Evolutionary conservation across 2,329 filamentous ascomycete species (phyloP).

Genomic region (Ascochyta rabiei): DNA sequence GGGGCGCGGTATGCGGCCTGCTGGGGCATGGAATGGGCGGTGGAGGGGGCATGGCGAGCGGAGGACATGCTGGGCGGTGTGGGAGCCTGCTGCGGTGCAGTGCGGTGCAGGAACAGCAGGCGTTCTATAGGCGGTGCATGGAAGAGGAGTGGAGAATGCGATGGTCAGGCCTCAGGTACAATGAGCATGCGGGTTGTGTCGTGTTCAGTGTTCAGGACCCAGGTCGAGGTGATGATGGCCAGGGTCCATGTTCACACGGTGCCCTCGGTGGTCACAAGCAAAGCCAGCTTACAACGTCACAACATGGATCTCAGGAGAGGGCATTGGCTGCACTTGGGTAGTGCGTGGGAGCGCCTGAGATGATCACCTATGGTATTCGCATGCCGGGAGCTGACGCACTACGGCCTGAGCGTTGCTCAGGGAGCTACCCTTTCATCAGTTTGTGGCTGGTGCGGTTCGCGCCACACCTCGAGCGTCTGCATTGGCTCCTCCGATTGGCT

Average conservation of each 20-base stretch:
- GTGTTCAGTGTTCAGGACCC: constrained; percentile 36
- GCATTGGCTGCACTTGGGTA: neutral
- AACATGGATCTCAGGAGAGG: neutral
- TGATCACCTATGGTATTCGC: neutral
- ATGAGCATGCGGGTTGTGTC: constrained; percentile 21
- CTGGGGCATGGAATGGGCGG: constrained; percentile 42
- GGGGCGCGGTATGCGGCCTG: constrained; percentile 46
- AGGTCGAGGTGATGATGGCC: constrained; percentile 20
- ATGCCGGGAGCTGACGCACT: neutral
- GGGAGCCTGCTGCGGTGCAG: constrained; percentile 41
- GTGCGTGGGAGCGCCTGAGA: neutral
- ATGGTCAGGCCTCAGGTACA: constrained; percentile 18
- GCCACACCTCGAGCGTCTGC: neutral
- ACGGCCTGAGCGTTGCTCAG: neutral
- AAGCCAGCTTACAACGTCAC: constrained; percentile 40
- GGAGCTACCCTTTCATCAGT: neutral
- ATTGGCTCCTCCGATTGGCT: constrained; percentile 9
- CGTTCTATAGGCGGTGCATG: constrained; percentile 43
- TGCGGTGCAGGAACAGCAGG: constrained; percentile 38
- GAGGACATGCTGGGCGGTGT: constrained; percentile 48
- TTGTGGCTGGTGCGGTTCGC: constrained; percentile 3
- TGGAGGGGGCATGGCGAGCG: constrained; percentile 46
- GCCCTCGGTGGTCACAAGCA: constrained; percentile 27
- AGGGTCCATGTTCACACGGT: constrained; percentile 18
- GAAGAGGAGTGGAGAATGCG: constrained; percentile 16